A percentile compares a stretch with the other conserved stretches of the same genome.
Evolutionary conservation across 768 basidiomycete genomes (phyloP).

Genomic region (Xerocomellus intermedius): DNA sequence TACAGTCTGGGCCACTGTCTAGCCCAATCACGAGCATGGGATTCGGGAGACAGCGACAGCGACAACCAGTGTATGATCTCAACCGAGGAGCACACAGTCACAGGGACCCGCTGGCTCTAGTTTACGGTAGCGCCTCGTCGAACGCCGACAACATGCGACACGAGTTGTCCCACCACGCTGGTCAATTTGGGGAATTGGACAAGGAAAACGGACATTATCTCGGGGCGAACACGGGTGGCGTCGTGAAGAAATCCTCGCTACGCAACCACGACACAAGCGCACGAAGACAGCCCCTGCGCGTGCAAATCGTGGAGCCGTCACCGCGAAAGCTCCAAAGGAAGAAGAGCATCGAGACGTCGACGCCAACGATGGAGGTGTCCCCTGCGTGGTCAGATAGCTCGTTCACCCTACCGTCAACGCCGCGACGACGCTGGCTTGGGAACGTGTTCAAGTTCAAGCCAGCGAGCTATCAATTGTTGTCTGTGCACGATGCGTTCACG

Average conservation of each 20-base stretch:
- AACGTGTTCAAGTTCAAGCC: conserved; percentile 88
- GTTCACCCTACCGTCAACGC: conserved; percentile 43
- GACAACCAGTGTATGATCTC: conserved; percentile 6
- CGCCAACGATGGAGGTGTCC: conserved; percentile 27
- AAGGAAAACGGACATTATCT: conserved; percentile 54
- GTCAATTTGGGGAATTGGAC: conserved; percentile 35
- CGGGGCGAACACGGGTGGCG: conserved; percentile 2
- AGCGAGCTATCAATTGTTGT: conserved; percentile 54
- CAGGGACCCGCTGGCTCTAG: conserved; percentile 40
- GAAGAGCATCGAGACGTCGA: conserved; percentile 19
- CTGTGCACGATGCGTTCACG: conserved; percentile 54
- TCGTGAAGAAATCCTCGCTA: conserved; percentile 46
- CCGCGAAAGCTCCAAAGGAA: conserved; percentile 37
- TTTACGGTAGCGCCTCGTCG: conserved; percentile 10
- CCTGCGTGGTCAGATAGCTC: conserved; percentile 48
- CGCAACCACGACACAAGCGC: conserved; percentile 28
- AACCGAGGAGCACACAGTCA: not conserved
- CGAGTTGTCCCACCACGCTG: not conserved
- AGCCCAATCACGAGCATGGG: conserved; percentile 16
- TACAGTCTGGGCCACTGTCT: conserved; percentile 8
- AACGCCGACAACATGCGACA: conserved; percentile 1
- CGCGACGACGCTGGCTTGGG: conserved; percentile 75
- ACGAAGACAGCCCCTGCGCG: conserved; percentile 30
- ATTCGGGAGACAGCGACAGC: conserved; percentile 18
- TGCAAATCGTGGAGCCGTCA: conserved; percentile 54